phyloP scores from a whole-genome alignment of 345 rosid genomes.

The Hibiscus tridactylites region DNA sequence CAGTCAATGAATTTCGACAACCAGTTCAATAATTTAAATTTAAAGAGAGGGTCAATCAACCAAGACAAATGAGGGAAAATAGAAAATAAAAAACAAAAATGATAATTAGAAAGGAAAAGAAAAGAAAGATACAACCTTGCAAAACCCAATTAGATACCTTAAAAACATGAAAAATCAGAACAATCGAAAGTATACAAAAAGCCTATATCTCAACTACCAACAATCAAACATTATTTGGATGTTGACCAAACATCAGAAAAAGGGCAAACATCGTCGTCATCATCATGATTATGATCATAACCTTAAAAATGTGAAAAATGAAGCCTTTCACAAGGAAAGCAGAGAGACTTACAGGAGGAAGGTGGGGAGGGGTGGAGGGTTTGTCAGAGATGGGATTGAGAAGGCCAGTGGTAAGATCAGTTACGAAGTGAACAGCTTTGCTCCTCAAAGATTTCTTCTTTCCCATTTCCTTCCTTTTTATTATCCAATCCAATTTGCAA shows the following conservation, averaged over 20 bases:
- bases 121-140: not conserved
- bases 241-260: slow-evolving; percentile 1
- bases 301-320: not conserved
- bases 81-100: not conserved
- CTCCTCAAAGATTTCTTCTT: slow-evolving; percentile 66
- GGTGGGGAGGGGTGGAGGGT: slow-evolving; percentile 36
- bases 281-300: not conserved
- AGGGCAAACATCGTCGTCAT: not conserved
- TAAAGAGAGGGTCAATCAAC: not conserved
- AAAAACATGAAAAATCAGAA: not conserved
- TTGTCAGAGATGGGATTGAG: slow-evolving; percentile 94
- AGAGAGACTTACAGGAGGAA: slow-evolving; percentile 5
- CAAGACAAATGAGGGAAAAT: not conserved
- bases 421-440: slow-evolving; percentile 87
- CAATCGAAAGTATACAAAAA: not conserved
- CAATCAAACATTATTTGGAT: not conserved
- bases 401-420: slow-evolving; percentile 88
- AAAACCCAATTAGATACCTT: not conserved
- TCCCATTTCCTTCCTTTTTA: slow-evolving; percentile 34
- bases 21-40: not conserved
- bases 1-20: not conserved
- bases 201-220: not conserved
- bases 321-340: not conserved
- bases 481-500: not conserved
- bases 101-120: not conserved